Base-by-base conservation (phyloP, 805 yeast species). In the Yarrowia bubula region DNA sequence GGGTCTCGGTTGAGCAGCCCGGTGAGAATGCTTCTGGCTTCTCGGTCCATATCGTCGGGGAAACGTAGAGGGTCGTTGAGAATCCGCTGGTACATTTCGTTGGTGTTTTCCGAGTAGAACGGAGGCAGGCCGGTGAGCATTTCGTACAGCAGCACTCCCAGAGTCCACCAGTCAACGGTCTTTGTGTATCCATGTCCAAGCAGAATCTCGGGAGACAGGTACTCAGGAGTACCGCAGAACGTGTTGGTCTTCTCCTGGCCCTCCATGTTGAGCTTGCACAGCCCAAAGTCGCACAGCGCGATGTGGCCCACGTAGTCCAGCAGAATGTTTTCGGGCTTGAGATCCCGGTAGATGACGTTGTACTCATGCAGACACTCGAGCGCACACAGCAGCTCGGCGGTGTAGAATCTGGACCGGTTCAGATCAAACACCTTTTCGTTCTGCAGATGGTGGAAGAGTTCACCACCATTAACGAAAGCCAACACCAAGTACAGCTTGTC, bases 121-220 rank as follows among this genome's bases (percentile, higher is more conserved):
- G 99, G 99, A 4, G 99, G 99, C 70, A 95, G 81, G 0, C 98
- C 97, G 1, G 98, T 92, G 67, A 95, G 80, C 99, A 95, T 95
- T 74, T 93, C 99, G 75, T 91, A 95, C 50, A 95, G 79, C 64
- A 95, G 80, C 15, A 93, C 92, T 46, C 99, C 99, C 70, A 95
- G 80, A 1, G 99, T 95, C 99, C 99, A 95, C 93, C 97, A 95
- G 76, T 95, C 99, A 22, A 95, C 98, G 9, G 89, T 88, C 75
- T 96, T 86, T 1, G 98, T 92, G 76, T 95, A 95, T 1, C 98
- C 98, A 74, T 90, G 92, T 57, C 96, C 95, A 71, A 92, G 79
- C 57, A 95, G 79, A 70, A 95, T 80, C 76, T 95, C 99, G 0
- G 99, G 99, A 0, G 98, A 97, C 70, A 95, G 80, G 76, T 95